A percentile compares a stretch with the other conserved stretches of the same genome.
These are phyloP conservation scores for Neopestalotiopsis sp. DNA, from an alignment of 2,329 filamentous ascomycete species.

Conservation along the genomic window DNA sequence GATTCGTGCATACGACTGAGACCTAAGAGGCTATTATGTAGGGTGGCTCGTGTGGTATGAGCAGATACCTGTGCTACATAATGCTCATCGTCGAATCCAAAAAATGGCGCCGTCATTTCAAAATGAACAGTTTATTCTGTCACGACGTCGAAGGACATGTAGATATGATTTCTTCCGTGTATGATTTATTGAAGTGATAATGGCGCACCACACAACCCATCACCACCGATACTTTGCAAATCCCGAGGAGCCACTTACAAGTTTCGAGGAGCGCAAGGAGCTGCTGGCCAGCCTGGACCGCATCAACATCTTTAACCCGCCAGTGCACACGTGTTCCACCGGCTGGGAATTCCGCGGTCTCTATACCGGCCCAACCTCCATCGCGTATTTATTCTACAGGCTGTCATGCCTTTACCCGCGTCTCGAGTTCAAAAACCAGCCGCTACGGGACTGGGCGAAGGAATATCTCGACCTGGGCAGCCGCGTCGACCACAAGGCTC, in stretches of 20 bases:
- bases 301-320: slow-evolving; percentile 27
- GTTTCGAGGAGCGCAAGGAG: slow-evolving; percentile 24
- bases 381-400: slow-evolving; percentile 60
- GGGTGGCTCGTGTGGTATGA: too few relatives aligned
- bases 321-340: slow-evolving; percentile 33
- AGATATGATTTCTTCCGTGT: not conserved
- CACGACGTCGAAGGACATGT: not conserved
- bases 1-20: not conserved
- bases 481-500: slow-evolving; percentile 33
- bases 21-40: not conserved
- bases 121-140: not conserved
- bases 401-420: slow-evolving; percentile 50
- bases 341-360: slow-evolving; percentile 48
- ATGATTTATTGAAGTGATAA: not conserved
- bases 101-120: too few relatives aligned
- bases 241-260: slow-evolving; percentile 13
- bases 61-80: too few relatives aligned
- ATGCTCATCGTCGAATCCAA: too few relatives aligned
- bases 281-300: slow-evolving; percentile 29
- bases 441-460: slow-evolving; percentile 49
- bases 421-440: slow-evolving; percentile 46
- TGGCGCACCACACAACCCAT: slow-evolving; percentile 3
- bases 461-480: slow-evolving; percentile 49
- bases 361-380: slow-evolving; percentile 57
- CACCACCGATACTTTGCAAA: slow-evolving; percentile 27